Conservation (phyloP, 768 basidiomycete species). For the Agaricus bisporus region DNA sequence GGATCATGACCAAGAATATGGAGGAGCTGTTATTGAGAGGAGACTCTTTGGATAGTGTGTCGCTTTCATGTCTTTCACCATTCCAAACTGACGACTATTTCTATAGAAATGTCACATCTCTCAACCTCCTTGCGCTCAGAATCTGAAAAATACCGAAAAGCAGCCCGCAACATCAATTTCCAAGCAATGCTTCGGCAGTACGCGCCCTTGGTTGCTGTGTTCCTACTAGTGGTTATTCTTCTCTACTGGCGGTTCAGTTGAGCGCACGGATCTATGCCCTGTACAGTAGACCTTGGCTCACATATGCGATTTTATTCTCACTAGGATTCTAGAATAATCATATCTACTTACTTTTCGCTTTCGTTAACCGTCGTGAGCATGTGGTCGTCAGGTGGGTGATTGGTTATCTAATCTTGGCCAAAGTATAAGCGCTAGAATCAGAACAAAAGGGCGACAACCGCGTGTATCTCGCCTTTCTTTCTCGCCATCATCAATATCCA, state of each 20-base stretch:
- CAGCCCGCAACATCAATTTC: constrained; percentile 90
- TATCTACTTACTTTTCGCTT: constrained; percentile 7
- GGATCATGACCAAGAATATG: constrained; percentile 99
- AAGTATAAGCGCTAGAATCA: neutral
- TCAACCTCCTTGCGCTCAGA: constrained; percentile 93
- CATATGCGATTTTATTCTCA: neutral
- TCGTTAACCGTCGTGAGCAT: neutral
- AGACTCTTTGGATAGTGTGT: constrained; percentile 90
- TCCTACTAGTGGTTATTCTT: constrained; percentile 70
- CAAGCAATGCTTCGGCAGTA: constrained; percentile 94
- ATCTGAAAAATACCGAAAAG: constrained; percentile 95
- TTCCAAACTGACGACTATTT: neutral
- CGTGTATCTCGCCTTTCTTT: neutral
- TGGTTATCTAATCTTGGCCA: constrained; percentile 11
- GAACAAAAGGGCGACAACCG: neutral
- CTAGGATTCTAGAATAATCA: constrained; percentile 9
- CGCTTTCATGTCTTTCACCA: neutral
- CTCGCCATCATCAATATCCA: neutral
- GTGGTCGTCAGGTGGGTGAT: neutral
- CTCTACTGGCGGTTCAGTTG: constrained; percentile 72
- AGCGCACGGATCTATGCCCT: constrained; percentile 6
- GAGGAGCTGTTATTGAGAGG: constrained; percentile 98
- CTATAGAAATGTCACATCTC: constrained; percentile 89
- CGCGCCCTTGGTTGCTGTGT: constrained; percentile 84
- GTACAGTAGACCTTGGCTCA: neutral